These are phyloP conservation scores for Trichaptum fuscoviolaceum DNA, from an alignment of 768 basidiomycete species.

Conservation along the genomic window DNA sequence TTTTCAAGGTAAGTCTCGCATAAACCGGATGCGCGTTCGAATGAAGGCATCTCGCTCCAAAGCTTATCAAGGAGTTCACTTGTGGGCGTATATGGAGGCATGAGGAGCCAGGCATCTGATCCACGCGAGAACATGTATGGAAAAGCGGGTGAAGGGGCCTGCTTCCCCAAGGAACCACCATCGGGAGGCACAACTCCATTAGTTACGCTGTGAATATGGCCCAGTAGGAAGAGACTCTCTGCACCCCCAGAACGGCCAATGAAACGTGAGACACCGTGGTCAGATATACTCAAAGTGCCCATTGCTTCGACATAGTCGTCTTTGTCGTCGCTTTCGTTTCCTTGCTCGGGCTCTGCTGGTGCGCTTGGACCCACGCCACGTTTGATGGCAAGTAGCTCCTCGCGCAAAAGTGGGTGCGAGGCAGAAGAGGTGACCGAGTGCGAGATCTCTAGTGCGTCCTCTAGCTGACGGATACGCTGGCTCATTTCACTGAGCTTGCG, in stretches of 20 bases:
- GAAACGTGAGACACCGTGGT: slow-evolving; percentile 63
- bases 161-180: not conserved
- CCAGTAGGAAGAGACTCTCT: slow-evolving; percentile 29
- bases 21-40: slow-evolving; percentile 56
- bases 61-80: not conserved
- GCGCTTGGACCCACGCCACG: not conserved
- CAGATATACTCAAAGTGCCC: slow-evolving; percentile 68
- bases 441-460: slow-evolving; percentile 48
- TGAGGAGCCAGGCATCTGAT: not conserved
- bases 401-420: slow-evolving; percentile 53
- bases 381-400: slow-evolving; percentile 39
- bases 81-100: not conserved
- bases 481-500: slow-evolving; percentile 56
- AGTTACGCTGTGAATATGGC: not conserved
- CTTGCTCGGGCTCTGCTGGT: not conserved
- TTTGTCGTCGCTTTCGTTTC: not conserved
- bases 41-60: slow-evolving; percentile 29
- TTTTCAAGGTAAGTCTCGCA: slow-evolving; percentile 69
- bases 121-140: not conserved
- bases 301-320: slow-evolving; percentile 50
- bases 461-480: slow-evolving; percentile 59
- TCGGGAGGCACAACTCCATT: not conserved
- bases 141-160: not conserved
- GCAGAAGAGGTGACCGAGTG: slow-evolving; percentile 48
- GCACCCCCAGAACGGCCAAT: slow-evolving; percentile 73